Evolutionary conservation across 2,329 filamentous ascomycete species (phyloP), one percentile per base, ranked within the genome.

Genomic region (Xylaria sp.): DNA sequence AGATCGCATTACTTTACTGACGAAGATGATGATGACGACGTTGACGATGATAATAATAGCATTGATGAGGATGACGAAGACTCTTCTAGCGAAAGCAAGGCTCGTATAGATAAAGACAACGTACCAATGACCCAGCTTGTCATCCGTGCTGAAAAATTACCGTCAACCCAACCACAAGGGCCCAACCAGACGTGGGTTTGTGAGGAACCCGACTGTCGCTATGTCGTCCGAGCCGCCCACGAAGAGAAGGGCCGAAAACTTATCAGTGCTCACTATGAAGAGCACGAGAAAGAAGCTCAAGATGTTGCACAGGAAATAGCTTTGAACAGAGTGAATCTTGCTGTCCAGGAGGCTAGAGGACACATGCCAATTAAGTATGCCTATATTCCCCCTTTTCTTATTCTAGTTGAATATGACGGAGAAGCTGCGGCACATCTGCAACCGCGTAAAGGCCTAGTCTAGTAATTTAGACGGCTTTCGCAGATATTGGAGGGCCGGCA

Each of bases 151-250:
- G 82, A 86, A 56, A 79, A 75, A 48, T 68, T 85, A 10, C 84
- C 83, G 0, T 80, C 81, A 3, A 76, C 77, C 7, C 75, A 73
- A 3, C 80, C 85, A 0, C 78, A 80, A 33, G 87, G 85, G 0
- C 84, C 86, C 0, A 81, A 86, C 60, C 84, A 88, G 54, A 86
- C 86, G 0, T 92, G 89, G 89, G 78, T 78, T 1, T 92, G 90
- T 69, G 82, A 83, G 4, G 81, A 89, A 63, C 84, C 86, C 10
- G 87, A 83, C 23, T 92, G 90, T 69, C 77, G 77, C 37, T 87
- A 87, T 67, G 80, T 87, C 40, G 85, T 91, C 10, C 87, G 87
- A 63, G 82, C 81, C 2, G 86, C 85, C n/a, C 83, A 86, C 44
- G 80, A 83, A 41, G 75, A 81, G 3, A 79, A 81, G 0, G 85